These are phyloP conservation scores for Globisporangium recalcitrans DNA, from an alignment of 352 stramenopile species.

Conservation along the genomic window DNA sequence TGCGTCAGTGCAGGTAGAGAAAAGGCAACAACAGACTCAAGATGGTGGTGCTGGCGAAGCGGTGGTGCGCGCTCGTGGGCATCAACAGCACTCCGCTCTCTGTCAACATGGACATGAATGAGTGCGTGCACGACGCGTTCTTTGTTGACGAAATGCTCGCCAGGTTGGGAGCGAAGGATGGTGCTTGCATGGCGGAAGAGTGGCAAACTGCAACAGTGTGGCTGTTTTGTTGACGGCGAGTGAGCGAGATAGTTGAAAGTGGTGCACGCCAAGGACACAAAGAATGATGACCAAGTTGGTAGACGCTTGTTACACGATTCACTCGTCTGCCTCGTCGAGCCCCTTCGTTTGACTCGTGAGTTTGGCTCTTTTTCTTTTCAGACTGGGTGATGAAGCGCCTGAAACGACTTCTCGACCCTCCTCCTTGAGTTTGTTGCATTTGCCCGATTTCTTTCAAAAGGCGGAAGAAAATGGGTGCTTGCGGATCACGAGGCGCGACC, in stretches of 20 bases:
- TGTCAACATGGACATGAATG: background rate
- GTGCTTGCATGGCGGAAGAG: background rate
- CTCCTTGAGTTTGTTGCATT: background rate
- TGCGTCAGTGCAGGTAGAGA: background rate
- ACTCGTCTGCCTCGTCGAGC: too few relatives aligned
- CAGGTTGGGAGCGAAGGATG: background rate
- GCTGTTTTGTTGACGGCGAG: background rate
- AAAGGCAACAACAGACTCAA: background rate
- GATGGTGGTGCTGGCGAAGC: background rate
- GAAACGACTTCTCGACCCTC: background rate
- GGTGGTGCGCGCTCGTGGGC: background rate
- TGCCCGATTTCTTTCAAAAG: background rate
- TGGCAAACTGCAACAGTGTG: background rate
- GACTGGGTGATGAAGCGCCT: background rate
- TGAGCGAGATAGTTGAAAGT: too few relatives aligned
- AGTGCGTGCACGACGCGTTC: background rate
- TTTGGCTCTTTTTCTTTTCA: too few relatives aligned
- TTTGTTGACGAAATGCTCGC: background rate
- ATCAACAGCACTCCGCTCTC: background rate
- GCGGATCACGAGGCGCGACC: slow-evolving; percentile 29
- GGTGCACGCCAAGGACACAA: too few relatives aligned
- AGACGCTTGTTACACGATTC: too few relatives aligned
- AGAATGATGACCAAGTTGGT: too few relatives aligned
- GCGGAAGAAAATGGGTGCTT: slow-evolving; percentile 36
- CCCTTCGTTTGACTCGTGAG: too few relatives aligned